A percentile compares a stretch with the other conserved stretches of the same genome.
Conservation (phyloP, 2,329 filamentous ascomycete genomes). For the Penicillium sp. region DNA sequence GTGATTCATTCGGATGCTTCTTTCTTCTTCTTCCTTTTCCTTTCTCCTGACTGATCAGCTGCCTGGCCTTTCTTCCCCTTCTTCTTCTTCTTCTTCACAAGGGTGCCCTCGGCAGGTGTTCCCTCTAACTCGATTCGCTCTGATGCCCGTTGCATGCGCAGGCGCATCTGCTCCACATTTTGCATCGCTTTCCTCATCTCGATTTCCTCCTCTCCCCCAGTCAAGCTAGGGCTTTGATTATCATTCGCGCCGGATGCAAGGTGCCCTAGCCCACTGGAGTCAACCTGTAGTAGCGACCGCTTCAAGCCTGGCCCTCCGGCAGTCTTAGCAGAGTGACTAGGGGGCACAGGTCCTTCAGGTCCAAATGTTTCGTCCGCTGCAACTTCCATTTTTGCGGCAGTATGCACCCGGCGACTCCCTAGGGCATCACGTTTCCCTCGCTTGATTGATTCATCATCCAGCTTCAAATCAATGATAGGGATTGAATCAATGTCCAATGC, state of each 20-base stretch:
- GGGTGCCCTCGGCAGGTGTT: slow-evolving; percentile 45
- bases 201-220: slow-evolving; percentile 69
- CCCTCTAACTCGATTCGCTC: slow-evolving; percentile 52
- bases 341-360: slow-evolving; percentile 37
- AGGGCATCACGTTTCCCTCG: slow-evolving; percentile 22
- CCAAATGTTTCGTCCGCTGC: slow-evolving; percentile 72
- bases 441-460: slow-evolving; percentile 54
- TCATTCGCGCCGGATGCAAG: slow-evolving; percentile 65
- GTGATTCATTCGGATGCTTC: background rate
- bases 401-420: slow-evolving; percentile 41
- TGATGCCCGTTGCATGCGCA: slow-evolving; percentile 70
- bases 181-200: slow-evolving; percentile 88
- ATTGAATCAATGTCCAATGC: slow-evolving; percentile 91
- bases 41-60: background rate
- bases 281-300: slow-evolving; percentile 75
- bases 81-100: slow-evolving; percentile 60
- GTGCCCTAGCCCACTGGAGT: slow-evolving; percentile 76
- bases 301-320: slow-evolving; percentile 43
- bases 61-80: slow-evolving; percentile 30
- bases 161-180: slow-evolving; percentile 78
- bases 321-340: slow-evolving; percentile 41
- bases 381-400: slow-evolving; percentile 62
- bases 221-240: slow-evolving; percentile 13
- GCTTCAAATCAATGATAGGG: slow-evolving; percentile 88
- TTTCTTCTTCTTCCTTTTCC: slow-evolving; percentile 25